Conservation (phyloP, 148 eudicot genomes). For the Chenopodium suecicum region DNA sequence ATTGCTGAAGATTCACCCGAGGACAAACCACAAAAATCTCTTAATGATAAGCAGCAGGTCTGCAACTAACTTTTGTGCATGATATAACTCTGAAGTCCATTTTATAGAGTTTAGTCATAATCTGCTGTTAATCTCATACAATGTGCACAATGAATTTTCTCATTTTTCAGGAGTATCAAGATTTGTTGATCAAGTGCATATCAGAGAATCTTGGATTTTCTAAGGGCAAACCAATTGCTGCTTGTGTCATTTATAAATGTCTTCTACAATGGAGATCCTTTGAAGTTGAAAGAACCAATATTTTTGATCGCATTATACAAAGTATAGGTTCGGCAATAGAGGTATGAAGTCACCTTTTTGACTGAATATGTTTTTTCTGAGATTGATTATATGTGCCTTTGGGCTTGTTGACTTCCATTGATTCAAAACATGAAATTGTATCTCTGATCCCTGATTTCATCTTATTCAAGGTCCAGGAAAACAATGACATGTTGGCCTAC, state of each 20-base stretch:
- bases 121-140: background rate
- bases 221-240: slow-evolving; percentile 90
- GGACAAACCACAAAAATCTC: slow-evolving; percentile 89
- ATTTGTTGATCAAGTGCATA: slow-evolving; percentile 83
- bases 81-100: slow-evolving; percentile 1
- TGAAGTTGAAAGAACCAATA: slow-evolving; percentile 90
- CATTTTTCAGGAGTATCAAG: slow-evolving; percentile 81
- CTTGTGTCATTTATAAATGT: slow-evolving; percentile 85
- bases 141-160: slow-evolving; percentile 1
- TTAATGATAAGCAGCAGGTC: slow-evolving; percentile 97
- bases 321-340: slow-evolving; percentile 82
- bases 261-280: slow-evolving; percentile 99
- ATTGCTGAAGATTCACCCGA: slow-evolving; percentile 59
- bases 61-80: slow-evolving; percentile 18
- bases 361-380: background rate
- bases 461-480: slow-evolving; percentile 70
- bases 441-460: slow-evolving; percentile 21
- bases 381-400: background rate
- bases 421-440: slow-evolving; percentile 2
- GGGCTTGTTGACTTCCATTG: slow-evolving; percentile 5
- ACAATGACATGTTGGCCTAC: slow-evolving; percentile 75
- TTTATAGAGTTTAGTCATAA: background rate
- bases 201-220: slow-evolving; percentile 89
- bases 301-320: slow-evolving; percentile 92
- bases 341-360: slow-evolving; percentile 31